A percentile compares a stretch with the other conserved stretches of the same genome.
These are phyloP conservation scores for Cryptosporidium sp. DNA, from an alignment of 169 alveolate species.

Conservation along the genomic window DNA sequence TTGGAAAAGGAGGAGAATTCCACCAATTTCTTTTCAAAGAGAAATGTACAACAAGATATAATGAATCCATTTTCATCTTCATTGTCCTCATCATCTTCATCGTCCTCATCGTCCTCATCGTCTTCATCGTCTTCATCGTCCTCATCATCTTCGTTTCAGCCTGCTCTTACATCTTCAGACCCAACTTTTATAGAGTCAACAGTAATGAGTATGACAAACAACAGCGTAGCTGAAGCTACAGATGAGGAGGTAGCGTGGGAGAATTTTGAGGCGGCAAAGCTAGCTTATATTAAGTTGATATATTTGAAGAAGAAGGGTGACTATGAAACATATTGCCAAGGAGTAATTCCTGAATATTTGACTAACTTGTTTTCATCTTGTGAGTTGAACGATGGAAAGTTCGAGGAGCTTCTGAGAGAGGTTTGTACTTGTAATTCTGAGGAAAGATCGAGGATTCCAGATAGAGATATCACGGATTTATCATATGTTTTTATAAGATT, in stretches of 20 bases:
- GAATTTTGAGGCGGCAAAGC: slow-evolving; percentile 71
- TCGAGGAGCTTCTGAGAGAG: slow-evolving; percentile 33
- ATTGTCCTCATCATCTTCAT: background rate
- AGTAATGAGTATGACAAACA: background rate
- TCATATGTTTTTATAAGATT: slow-evolving; percentile 56
- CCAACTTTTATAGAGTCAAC: background rate
- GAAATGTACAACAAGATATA: background rate
- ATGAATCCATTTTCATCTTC: background rate
- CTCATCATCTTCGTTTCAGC: background rate
- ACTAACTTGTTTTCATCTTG: slow-evolving; percentile 13
- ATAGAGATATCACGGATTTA: slow-evolving; percentile 57
- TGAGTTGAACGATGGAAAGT: slow-evolving; percentile 25
- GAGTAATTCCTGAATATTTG: slow-evolving; percentile 70
- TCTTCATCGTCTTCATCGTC: slow-evolving; percentile 7
- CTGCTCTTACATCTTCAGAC: background rate
- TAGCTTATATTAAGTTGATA: slow-evolving; percentile 58
- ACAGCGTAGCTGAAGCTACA: slow-evolving; percentile 4
- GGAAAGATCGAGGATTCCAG: slow-evolving; percentile 42
- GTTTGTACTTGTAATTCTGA: slow-evolving; percentile 13
- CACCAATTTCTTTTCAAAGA: slow-evolving; percentile 40
- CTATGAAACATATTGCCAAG: slow-evolving; percentile 43
- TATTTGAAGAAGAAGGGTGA: slow-evolving; percentile 28
- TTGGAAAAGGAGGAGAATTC: slow-evolving; percentile 72
- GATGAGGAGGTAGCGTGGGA: slow-evolving; percentile 75
- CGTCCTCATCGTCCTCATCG: slow-evolving; percentile 12